Percentiles rank a stretch among this genome's conserved stretches.
phyloP scores from a whole-genome alignment of 2,329 filamentous ascomycete genomes.

The Ploettnerulaceae sp. region DNA sequence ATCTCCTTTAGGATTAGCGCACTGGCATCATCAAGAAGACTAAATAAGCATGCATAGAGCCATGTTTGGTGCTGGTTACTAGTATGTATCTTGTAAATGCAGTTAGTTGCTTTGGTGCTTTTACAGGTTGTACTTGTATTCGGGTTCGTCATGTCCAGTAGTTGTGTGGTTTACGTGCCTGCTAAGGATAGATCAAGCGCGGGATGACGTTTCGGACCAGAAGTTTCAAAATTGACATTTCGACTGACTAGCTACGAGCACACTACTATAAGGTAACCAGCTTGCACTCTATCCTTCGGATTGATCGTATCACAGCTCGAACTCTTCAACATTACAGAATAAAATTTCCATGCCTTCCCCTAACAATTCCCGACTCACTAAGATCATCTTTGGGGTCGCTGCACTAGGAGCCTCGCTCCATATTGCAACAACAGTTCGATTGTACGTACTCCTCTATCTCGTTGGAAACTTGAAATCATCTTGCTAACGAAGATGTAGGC shows the following conservation, averaged over 20 bases:
- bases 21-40: no score
- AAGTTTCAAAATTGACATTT: constrained; percentile 3
- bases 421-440: constrained; percentile 6
- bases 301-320: constrained; percentile 7
- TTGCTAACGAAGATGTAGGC: constrained; percentile 4
- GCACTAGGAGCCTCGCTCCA: constrained; percentile 5
- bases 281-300: not conserved
- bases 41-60: no score
- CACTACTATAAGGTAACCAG: constrained; percentile 5
- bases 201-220: constrained; percentile 3
- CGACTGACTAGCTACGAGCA: constrained; percentile 1
- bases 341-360: constrained; percentile 4
- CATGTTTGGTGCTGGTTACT: no score
- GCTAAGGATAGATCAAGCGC: not conserved
- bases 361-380: constrained; percentile 4
- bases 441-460: constrained; percentile 1
- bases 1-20: no score
- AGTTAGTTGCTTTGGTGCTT: no score
- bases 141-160: not conserved
- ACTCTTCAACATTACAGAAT: constrained; percentile 6
- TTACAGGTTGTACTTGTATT: no score
- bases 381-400: constrained; percentile 5
- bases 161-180: constrained; percentile 1
- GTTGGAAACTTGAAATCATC: constrained; percentile 2
- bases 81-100: no score